phyloP scores from a whole-genome alignment of 306 rosid genomes.

The Geum urbanum region DNA sequence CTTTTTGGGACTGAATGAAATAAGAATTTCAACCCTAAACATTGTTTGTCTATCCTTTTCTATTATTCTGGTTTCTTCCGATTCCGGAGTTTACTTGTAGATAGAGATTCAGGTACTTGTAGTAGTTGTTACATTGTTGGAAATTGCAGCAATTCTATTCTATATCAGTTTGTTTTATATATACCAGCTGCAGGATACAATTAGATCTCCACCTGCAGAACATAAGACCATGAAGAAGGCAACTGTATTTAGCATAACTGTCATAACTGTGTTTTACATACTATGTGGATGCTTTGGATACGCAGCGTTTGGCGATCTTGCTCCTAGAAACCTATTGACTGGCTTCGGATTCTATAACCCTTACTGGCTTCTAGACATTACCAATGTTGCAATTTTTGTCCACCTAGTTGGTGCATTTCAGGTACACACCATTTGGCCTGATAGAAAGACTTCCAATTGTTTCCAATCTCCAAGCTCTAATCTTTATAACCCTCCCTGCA shows the following conservation, averaged over 20 bases:
- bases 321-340: constrained; percentile 71
- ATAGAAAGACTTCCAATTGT: no score
- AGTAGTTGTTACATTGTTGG: neutral
- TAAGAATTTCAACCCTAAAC: no score
- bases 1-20: no score
- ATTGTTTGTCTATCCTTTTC: no score
- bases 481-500: constrained; percentile 18
- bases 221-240: constrained; percentile 75
- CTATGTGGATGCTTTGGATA: constrained; percentile 74
- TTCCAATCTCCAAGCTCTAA: neutral
- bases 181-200: constrained; percentile 48
- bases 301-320: constrained; percentile 64
- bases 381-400: constrained; percentile 61
- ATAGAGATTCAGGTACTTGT: constrained; percentile 66
- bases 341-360: constrained; percentile 83
- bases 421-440: constrained; percentile 22
- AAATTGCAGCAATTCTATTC: neutral
- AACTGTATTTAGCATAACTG: constrained; percentile 37
- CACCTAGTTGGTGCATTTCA: constrained; percentile 78
- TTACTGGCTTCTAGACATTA: constrained; percentile 71
- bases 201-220: constrained; percentile 69
- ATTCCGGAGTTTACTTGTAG: no score
- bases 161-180: neutral
- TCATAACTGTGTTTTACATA: constrained; percentile 57
- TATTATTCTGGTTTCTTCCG: no score